Conservation (phyloP, 192 early-diverging fungal genomes). For the Coemansia sp. region DNA sequence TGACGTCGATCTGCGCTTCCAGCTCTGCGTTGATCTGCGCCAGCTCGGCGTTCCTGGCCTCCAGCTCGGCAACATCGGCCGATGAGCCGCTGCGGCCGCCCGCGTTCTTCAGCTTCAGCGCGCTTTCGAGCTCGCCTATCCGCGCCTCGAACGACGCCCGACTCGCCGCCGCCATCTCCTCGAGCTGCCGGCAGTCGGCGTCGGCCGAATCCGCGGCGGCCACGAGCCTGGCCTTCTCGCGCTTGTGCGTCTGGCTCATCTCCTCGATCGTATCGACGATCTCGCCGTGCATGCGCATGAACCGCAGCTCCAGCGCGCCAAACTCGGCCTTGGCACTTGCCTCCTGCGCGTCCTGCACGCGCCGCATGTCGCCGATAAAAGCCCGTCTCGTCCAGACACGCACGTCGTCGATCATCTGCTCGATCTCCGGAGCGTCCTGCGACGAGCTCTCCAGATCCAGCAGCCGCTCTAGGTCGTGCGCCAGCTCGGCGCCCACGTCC, state of each 20-base stretch:
- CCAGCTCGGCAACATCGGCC: neutral
- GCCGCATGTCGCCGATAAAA: constrained; percentile 29
- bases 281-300: constrained; percentile 39
- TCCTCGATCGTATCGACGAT: constrained; percentile 39
- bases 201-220: constrained; percentile 12
- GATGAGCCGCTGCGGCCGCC: neutral
- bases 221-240: constrained; percentile 19
- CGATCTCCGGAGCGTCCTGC: constrained; percentile 7
- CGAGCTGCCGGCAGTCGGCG: constrained; percentile 25
- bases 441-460: neutral
- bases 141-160: constrained; percentile 18
- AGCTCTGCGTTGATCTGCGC: constrained; percentile 19
- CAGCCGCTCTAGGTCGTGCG: constrained; percentile 19
- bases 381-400: constrained; percentile 10
- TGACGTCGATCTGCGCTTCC: constrained; percentile 27
- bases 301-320: constrained; percentile 28
- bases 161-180: constrained; percentile 22
- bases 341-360: constrained; percentile 13
- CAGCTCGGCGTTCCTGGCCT: constrained; percentile 20
- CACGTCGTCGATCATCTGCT: constrained; percentile 9
- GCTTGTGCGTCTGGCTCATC: constrained; percentile 37
- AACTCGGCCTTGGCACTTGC: constrained; percentile 7
- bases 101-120: neutral
- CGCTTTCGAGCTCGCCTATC: constrained; percentile 9
- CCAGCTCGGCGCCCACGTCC: constrained; percentile 23